A percentile compares a stretch with the other conserved stretches of the same genome.
These are phyloP conservation scores for Taxillus chinensis DNA, from an alignment of 164 flowering plant species.

Conservation along the genomic window DNA sequence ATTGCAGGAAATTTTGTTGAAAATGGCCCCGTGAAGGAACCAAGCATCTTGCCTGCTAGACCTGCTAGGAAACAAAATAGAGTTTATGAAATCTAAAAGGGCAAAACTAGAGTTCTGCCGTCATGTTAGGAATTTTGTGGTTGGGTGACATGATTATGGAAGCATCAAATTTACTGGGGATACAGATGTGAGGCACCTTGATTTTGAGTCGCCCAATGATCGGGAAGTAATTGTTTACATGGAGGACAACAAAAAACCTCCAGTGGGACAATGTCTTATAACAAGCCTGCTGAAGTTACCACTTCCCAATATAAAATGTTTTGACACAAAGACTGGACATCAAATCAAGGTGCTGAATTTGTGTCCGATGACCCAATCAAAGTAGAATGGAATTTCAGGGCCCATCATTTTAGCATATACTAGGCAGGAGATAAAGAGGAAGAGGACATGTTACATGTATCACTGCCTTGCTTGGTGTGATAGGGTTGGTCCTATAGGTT, in stretches of 20 bases:
- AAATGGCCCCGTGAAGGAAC: too few species aligned
- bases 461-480: too few species aligned
- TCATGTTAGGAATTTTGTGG: slow-evolving; percentile 17
- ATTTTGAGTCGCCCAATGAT: slow-evolving; percentile 15
- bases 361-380: slow-evolving; percentile 65
- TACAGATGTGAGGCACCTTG: slow-evolving; percentile 17
- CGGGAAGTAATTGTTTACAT: slow-evolving; percentile 17
- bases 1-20: too few species aligned
- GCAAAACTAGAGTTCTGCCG: slow-evolving; percentile 17
- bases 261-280: slow-evolving; percentile 14
- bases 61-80: too few species aligned
- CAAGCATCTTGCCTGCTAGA: too few species aligned
- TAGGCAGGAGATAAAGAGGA: slow-evolving; percentile 28
- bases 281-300: slow-evolving; percentile 21
- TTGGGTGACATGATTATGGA: slow-evolving; percentile 17
- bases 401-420: slow-evolving; percentile 64
- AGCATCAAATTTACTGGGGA: slow-evolving; percentile 16
- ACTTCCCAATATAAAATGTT: slow-evolving; percentile 13
- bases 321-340: slow-evolving; percentile 10
- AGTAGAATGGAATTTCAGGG: slow-evolving; percentile 94
- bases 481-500: too few species aligned
- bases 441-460: too few species aligned
- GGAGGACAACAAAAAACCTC: slow-evolving; percentile 18
- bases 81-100: neutral
- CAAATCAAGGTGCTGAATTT: slow-evolving; percentile 87